These are phyloP conservation scores for Eucalyptus viminalis DNA, from an alignment of 345 rosid genomes.

Conservation along the genomic window DNA sequence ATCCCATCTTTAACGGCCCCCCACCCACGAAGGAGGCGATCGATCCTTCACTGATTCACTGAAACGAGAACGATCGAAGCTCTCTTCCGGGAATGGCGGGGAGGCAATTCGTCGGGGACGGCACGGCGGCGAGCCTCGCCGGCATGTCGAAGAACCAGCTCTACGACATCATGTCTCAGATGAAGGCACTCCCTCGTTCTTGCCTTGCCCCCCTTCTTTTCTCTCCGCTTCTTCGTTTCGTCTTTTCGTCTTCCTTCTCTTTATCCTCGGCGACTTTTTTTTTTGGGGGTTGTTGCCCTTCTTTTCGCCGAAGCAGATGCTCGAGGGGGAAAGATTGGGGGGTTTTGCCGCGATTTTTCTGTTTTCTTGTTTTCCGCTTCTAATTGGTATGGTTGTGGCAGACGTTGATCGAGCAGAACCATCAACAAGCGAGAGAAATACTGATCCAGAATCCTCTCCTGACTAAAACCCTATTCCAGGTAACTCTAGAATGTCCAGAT, in stretches of 20 bases:
- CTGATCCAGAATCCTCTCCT: conserved; percentile 75
- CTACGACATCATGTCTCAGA: conserved; percentile 85
- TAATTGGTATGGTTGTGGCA: neutral
- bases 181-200: conserved; percentile 41
- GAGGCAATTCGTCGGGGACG: conserved; percentile 57
- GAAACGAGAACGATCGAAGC: neutral
- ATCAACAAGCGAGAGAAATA: conserved; percentile 74
- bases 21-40: neutral
- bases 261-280: neutral
- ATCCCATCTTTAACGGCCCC: neutral
- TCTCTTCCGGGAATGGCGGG: conserved; percentile 40
- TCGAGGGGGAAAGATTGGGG: neutral
- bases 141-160: conserved; percentile 95
- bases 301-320: neutral
- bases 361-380: neutral
- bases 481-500: neutral
- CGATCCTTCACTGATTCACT: neutral
- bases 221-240: neutral
- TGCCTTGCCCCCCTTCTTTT: neutral
- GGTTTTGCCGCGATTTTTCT: neutral
- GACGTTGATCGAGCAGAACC: conserved; percentile 90
- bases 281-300: neutral
- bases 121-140: conserved; percentile 54
- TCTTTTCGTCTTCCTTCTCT: neutral
- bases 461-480: conserved; percentile 97